Evolutionary conservation across 768 basidiomycete genomes (phyloP), one percentile per base, ranked within the genome.

Genomic region (Macrolepiota fuliginosa): DNA sequence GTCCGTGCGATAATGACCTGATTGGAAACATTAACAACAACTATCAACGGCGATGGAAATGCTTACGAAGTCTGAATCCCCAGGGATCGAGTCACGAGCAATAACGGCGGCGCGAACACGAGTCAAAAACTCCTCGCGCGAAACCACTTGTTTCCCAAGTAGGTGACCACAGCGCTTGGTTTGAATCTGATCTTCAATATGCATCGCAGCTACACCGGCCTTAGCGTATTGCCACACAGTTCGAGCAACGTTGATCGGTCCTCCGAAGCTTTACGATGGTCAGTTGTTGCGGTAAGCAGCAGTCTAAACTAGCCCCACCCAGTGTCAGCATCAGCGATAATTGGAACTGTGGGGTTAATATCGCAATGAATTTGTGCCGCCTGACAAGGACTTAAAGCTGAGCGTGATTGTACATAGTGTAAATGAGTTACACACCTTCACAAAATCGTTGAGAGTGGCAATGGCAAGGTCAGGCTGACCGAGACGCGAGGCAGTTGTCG

Each of bases 181-280:
- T 70, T 91, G 90, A 0, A 91, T 88, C 73, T 92, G 90, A 67
- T 91, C 90, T 72, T 92, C 90, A 40, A 92, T 91, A 70, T 92
- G 90, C 67, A 90, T 78, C 3, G 77, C 90, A 17, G 90, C 90
- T 22, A 91, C 84, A 29, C 90, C 90, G 13, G 87, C 83, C 50
- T 81, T 81, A 3, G 76, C 82, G 63, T 91, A 91, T 70, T 89
- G 83, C n/a, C 76, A 80, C 10, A 92, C 86, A 2, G 90, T 91
- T 40, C 89, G 88, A 11, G 88, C 87, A 29, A 91, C 84, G 79
- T 86, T 91, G 10, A 84, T 82, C 1, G 89, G 85, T 17, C 90
- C 90, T 64, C 90, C 90, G 64, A 91, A 91, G 17, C 77, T 79
- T 58, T 2, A 37, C 17, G 22, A 13, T 32, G n/a, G 32, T 57